phyloP scores from a whole-genome alignment of 345 rosid genomes.

The Moricandia moricandioides region DNA sequence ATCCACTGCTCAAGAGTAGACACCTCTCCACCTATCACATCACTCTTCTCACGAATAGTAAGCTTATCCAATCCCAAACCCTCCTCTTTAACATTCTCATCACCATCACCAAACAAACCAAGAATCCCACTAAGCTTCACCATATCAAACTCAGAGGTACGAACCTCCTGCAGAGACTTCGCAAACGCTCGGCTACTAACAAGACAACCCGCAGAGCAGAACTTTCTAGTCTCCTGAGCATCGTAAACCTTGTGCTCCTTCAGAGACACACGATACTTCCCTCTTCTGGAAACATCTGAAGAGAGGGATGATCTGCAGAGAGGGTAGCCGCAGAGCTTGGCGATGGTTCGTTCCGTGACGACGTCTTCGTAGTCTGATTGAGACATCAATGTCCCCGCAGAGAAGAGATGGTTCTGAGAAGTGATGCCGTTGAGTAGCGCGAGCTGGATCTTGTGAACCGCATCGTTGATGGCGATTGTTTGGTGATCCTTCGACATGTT shows the following conservation, averaged over 20 bases:
- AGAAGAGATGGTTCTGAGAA: slow-evolving; percentile 54
- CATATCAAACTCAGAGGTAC: slow-evolving; percentile 46
- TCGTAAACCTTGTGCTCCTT: slow-evolving; percentile 81
- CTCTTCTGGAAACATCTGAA: slow-evolving; percentile 49
- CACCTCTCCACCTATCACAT: slow-evolving; percentile 40
- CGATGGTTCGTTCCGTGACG: slow-evolving; percentile 63
- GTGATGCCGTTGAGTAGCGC: slow-evolving; percentile 59
- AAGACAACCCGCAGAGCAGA: slow-evolving; percentile 64
- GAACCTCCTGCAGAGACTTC: slow-evolving; percentile 52
- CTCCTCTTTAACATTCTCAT: slow-evolving; percentile 23
- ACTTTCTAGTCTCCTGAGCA: slow-evolving; percentile 53
- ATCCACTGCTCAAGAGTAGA: slow-evolving; percentile 44
- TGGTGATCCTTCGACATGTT: slow-evolving; percentile 40
- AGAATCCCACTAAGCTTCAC: slow-evolving; percentile 47
- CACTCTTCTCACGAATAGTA: slow-evolving; percentile 55
- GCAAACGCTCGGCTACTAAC: slow-evolving; percentile 54
- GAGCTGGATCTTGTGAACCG: slow-evolving; percentile 62
- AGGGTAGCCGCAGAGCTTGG: slow-evolving; percentile 71
- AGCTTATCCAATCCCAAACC: slow-evolving; percentile 54
- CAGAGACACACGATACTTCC: slow-evolving; percentile 62
- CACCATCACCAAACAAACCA: slow-evolving; percentile 43
- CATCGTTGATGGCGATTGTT: slow-evolving; percentile 44
- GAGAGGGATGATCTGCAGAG: slow-evolving; percentile 51
- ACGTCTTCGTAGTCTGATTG: slow-evolving; percentile 71
- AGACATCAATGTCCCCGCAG: slow-evolving; percentile 63